Percentiles rank a stretch among this genome's conserved stretches.
Conservation (phyloP, 2,329 filamentous ascomycete genomes). For the Calonectria pteridis region DNA sequence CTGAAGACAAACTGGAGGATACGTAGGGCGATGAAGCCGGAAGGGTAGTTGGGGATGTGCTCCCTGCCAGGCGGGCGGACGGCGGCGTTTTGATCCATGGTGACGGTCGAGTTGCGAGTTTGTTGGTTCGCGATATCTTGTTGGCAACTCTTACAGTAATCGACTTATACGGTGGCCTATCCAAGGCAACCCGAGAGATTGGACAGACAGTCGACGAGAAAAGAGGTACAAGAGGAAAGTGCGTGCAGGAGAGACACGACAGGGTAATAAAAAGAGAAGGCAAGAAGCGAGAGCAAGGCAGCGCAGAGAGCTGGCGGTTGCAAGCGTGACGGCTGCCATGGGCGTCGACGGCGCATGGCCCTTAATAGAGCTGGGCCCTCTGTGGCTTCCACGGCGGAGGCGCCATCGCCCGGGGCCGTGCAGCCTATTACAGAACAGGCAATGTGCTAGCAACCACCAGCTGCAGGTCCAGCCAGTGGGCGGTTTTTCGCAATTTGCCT, state of each 20-base stretch:
- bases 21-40: constrained; percentile 57
- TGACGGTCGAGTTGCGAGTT: neutral
- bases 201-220: neutral
- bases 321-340: neutral
- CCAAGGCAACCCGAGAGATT: neutral
- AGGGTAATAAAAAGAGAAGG: neutral
- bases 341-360: neutral
- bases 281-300: neutral
- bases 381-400: neutral
- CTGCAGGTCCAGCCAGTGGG: neutral
- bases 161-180: neutral
- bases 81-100: neutral
- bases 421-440: neutral
- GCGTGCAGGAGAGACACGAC: neutral
- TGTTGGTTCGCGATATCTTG: neutral
- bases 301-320: neutral
- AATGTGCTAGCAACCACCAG: neutral
- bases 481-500: constrained; percentile 5
- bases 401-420: neutral
- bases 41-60: constrained; percentile 58
- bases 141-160: neutral
- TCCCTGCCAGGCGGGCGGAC: constrained; percentile 10
- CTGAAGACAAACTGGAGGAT: constrained; percentile 61
- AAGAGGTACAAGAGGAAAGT: neutral
- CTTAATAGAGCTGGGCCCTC: neutral